Conservation (phyloP, 805 yeast genomes). For the Suhomyces tanzawaensis region DNA sequence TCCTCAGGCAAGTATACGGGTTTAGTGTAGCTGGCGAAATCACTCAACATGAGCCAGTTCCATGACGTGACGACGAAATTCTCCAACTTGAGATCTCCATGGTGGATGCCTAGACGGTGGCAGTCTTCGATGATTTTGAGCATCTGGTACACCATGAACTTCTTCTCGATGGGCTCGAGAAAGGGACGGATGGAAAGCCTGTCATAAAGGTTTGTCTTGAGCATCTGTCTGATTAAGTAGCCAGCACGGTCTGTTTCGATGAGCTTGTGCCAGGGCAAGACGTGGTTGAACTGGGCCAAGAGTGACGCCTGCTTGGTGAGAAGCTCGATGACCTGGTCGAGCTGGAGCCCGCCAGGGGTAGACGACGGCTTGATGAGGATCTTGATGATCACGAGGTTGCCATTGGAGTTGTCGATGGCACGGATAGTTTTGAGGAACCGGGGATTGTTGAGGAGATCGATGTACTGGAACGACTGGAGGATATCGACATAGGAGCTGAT, state of each 20-base stretch:
- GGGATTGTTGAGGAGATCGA: constrained; percentile 72
- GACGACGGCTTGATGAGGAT: constrained; percentile 71
- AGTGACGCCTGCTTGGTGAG: constrained; percentile 35
- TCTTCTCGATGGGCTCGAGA: constrained; percentile 73
- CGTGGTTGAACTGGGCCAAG: constrained; percentile 54
- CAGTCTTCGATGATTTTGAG: constrained; percentile 59
- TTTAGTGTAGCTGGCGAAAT: constrained; percentile 74
- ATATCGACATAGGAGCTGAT: constrained; percentile 86
- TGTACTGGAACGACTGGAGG: constrained; percentile 69
- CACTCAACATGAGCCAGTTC: constrained; percentile 82
- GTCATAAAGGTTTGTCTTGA: constrained; percentile 81
- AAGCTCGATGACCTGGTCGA: constrained; percentile 25
- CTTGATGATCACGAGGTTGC: constrained; percentile 69
- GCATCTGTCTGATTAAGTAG: constrained; percentile 78
- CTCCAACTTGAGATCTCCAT: constrained; percentile 92
- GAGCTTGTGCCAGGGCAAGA: constrained; percentile 67
- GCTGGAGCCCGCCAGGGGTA: constrained; percentile 22
- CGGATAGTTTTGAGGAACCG: constrained; percentile 83
- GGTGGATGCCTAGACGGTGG: constrained; percentile 61
- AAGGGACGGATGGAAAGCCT: constrained; percentile 85
- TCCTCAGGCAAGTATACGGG: constrained; percentile 87
- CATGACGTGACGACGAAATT: constrained; percentile 83
- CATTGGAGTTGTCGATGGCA: constrained; percentile 65
- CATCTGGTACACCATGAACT: constrained; percentile 82
- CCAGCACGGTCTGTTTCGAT: constrained; percentile 92